A percentile compares a stretch with the other conserved stretches of the same genome.
phyloP scores from a whole-genome alignment of 2,329 filamentous ascomycete species.

The Ploettnerulaceae sp. region DNA sequence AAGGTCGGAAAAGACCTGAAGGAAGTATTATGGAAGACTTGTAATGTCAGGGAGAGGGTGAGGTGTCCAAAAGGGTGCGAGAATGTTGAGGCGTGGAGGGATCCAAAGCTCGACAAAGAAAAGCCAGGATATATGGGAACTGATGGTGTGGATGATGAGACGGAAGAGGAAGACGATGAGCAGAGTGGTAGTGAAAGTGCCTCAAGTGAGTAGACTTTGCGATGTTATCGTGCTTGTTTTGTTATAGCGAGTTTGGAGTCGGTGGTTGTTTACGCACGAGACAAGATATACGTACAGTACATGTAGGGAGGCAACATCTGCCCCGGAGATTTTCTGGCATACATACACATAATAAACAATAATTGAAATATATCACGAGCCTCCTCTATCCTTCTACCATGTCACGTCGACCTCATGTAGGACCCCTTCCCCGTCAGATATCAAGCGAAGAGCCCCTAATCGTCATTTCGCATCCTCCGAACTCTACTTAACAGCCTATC shows the following conservation, averaged over 20 bases:
- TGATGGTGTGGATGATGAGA: not conserved
- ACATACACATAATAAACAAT: no score
- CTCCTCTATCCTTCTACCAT: no score
- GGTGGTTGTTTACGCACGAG: not conserved
- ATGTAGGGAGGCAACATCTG: no score
- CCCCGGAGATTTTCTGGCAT: no score
- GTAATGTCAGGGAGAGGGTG: slow-evolving; percentile 35
- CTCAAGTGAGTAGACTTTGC: not conserved
- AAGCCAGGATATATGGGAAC: not conserved
- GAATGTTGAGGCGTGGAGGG: slow-evolving; percentile 26
- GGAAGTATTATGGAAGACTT: slow-evolving; percentile 79
- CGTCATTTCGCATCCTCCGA: no score
- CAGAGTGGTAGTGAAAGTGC: slow-evolving; percentile 6
- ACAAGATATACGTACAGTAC: no score
- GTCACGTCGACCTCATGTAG: no score
- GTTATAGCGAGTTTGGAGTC: not conserved
- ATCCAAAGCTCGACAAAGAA: slow-evolving; percentile 11
- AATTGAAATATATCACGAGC: no score
- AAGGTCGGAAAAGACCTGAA: slow-evolving; percentile 77
- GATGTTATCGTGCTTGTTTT: not conserved
- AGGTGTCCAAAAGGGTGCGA: slow-evolving; percentile 31
- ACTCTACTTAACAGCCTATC: no score
- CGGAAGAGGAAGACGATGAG: slow-evolving; percentile 4
- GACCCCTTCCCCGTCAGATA: no score
- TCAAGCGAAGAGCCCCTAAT: no score